Conservation (phyloP, 2,329 filamentous ascomycete genomes). For the Penicillium sp. region DNA sequence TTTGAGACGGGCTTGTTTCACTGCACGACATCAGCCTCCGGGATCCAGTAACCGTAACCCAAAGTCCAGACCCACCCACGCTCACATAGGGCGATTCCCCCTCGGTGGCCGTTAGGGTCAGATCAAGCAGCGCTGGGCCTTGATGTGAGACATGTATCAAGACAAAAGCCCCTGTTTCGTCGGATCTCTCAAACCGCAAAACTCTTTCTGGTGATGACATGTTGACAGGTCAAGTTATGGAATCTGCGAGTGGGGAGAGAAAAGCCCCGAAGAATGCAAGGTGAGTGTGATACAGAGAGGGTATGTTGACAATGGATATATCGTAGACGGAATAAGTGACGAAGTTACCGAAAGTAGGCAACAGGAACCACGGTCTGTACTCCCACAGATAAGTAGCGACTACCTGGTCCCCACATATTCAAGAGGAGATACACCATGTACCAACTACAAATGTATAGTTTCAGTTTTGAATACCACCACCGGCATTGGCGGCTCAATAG, state of each 20-base stretch:
- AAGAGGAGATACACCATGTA: background rate
- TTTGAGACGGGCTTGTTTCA: constrained; percentile 39
- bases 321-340: no score
- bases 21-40: constrained; percentile 29
- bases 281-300: no score
- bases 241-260: background rate
- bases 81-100: constrained; percentile 56
- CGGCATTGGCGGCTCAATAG: background rate
- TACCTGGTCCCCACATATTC: background rate
- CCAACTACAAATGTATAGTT: background rate
- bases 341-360: background rate
- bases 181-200: constrained; percentile 53
- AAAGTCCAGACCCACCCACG: constrained; percentile 38
- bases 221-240: background rate
- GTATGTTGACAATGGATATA: no score
- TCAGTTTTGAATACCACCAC: background rate
- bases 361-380: background rate
- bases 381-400: background rate
- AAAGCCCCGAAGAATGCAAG: no score
- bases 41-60: background rate
- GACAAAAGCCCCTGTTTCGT: constrained; percentile 42
- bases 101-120: constrained; percentile 60
- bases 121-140: constrained; percentile 48
- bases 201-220: constrained; percentile 35
- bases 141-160: constrained; percentile 52